Evolutionary conservation across 1,284 basidiomycete genomes (phyloP).

Genomic region (Ganoderma lucidum): DNA sequence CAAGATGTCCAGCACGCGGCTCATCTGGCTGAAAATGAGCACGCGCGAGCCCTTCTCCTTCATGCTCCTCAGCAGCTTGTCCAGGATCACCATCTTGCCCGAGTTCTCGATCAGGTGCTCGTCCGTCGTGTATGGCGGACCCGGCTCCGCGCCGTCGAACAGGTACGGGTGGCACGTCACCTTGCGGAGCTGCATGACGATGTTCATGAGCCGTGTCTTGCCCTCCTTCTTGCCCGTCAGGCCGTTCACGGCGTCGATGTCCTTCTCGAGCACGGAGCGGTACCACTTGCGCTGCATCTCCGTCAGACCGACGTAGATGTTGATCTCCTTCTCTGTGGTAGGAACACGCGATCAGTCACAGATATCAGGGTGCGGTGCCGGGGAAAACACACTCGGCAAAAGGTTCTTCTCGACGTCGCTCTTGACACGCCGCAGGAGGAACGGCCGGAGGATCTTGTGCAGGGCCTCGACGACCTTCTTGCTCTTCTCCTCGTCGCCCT

Average conservation of each 20-base stretch:
- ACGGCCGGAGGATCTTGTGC: constrained; percentile 96
- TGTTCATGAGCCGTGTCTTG: constrained; percentile 97
- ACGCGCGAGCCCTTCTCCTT: constrained; percentile 94
- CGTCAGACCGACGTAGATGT: constrained; percentile 97
- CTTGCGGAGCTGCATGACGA: constrained; percentile 97
- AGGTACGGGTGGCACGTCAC: constrained; percentile 88
- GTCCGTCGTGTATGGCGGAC: constrained; percentile 98
- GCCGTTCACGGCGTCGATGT: constrained; percentile 98
- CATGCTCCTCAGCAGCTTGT: constrained; percentile 91
- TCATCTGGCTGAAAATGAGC: constrained; percentile 99
- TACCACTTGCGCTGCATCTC: constrained; percentile 99
- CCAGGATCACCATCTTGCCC: constrained; percentile 98
- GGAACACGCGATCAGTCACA: constrained; percentile 19
- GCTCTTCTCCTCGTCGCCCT: constrained; percentile 87
- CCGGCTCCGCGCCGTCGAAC: constrained; percentile 94
- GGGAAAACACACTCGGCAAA: constrained; percentile 74
- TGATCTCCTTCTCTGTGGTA: constrained; percentile 93
- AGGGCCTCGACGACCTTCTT: constrained; percentile 96
- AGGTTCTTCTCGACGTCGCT: constrained; percentile 97
- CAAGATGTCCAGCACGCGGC: constrained; percentile 89
- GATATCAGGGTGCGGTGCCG: not conserved
- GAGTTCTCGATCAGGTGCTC: constrained; percentile 96
- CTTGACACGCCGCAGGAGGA: constrained; percentile 95
- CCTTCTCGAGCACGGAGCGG: constrained; percentile 95
- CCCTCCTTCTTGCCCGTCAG: constrained; percentile 98